Conservation (phyloP, 805 yeast species). For the Candida ulmi region DNA sequence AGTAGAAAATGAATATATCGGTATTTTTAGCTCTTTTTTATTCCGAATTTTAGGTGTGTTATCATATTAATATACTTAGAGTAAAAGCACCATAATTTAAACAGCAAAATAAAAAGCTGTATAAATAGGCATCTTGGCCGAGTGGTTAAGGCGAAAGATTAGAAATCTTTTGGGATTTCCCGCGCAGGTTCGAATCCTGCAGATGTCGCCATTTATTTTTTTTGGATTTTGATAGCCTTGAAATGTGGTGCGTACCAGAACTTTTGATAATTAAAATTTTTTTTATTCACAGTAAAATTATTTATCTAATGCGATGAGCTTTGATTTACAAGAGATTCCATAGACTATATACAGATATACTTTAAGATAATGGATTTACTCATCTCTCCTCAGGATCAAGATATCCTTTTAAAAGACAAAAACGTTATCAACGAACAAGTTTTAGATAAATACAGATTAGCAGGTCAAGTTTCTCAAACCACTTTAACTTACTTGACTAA, state of each 20-base stretch:
- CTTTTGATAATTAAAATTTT: too few relatives aligned
- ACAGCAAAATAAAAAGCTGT: too few relatives aligned
- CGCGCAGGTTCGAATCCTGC: constrained; percentile 71
- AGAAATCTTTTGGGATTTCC: constrained; percentile 56
- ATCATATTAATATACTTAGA: too few relatives aligned
- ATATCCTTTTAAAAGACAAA: constrained; percentile 63
- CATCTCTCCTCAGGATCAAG: constrained; percentile 68
- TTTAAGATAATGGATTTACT: constrained; percentile 77
- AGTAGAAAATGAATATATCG: too few relatives aligned
- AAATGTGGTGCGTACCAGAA: too few relatives aligned
- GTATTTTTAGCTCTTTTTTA: too few relatives aligned
- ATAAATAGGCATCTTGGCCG: constrained; percentile 55
- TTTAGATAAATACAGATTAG: constrained; percentile 77
- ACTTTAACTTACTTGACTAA: constrained; percentile 60
- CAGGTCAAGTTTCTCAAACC: constrained; percentile 86
- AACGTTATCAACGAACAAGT: constrained; percentile 59
- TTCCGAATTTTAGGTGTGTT: too few relatives aligned
- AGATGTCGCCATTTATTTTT: constrained; percentile 49
- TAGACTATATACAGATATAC: too few relatives aligned
- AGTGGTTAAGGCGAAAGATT: constrained; percentile 65
- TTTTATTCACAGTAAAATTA: too few relatives aligned
- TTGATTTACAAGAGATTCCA: not conserved
- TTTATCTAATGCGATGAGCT: not conserved
- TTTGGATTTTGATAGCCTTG: not conserved
- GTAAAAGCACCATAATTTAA: too few relatives aligned